Percentiles rank a stretch among this genome's conserved stretches.
Evolutionary conservation across 1,284 basidiomycete species (phyloP).

Genomic region (Cryptococcus neoformans): DNA sequence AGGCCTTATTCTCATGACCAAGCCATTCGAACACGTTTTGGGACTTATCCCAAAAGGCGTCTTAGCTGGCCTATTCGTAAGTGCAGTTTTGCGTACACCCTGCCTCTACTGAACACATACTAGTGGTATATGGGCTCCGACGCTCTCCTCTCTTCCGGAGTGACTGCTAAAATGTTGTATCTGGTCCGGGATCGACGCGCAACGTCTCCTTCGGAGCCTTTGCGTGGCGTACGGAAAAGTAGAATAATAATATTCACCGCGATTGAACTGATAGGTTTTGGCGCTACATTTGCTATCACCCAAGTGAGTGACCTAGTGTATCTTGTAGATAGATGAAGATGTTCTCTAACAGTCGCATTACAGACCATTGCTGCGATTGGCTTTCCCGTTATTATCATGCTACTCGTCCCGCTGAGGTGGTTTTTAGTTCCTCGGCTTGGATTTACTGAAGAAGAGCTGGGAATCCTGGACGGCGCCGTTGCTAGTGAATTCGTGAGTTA

Average conservation of each 20-base stretch:
- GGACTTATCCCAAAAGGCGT: conserved; percentile 68
- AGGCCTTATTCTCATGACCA: conserved; percentile 65
- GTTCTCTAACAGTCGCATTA: not conserved
- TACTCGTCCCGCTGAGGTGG: conserved; percentile 79
- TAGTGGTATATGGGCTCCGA: conserved; percentile 88
- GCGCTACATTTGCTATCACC: conserved; percentile 84
- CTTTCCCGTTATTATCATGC: conserved; percentile 85
- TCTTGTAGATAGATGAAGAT: not conserved
- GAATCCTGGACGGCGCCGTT: conserved; percentile 80
- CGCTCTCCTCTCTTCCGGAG: conserved; percentile 76
- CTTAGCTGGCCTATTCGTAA: conserved; percentile 51
- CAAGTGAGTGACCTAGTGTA: conserved; percentile 52
- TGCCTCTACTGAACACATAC: not conserved
- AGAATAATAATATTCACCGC: conserved; percentile 73
- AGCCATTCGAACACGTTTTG: conserved; percentile 76
- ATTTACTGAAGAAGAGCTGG: conserved; percentile 76
- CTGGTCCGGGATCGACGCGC: conserved; percentile 71
- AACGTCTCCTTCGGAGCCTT: conserved; percentile 63
- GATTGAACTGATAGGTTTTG: conserved; percentile 82
- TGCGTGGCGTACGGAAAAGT: conserved; percentile 68
- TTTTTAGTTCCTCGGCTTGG: conserved; percentile 69
- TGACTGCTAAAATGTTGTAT: conserved; percentile 78
- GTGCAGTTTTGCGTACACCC: conserved; percentile 42
- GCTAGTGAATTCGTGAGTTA: conserved; percentile 65
- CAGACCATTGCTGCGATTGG: conserved; percentile 89